phyloP scores from a whole-genome alignment of 2,329 filamentous ascomycete genomes.

The Myriosclerotinia scirpicola region DNA sequence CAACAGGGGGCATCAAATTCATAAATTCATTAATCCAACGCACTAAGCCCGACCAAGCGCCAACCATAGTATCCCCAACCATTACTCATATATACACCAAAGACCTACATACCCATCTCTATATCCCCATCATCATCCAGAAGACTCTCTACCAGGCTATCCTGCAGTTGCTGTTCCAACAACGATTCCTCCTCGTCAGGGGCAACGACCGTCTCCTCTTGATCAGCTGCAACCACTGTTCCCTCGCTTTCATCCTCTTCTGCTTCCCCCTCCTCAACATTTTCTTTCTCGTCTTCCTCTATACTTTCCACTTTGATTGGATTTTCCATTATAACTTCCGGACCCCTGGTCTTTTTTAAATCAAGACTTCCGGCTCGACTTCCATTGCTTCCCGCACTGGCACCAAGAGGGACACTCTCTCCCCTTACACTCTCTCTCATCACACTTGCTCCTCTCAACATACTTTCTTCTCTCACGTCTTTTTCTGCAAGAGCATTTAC shows the following conservation, averaged over 20 bases:
- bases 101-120: conserved; percentile 21
- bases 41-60: conserved; percentile 34
- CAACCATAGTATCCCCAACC: neutral
- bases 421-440: conserved; percentile 17
- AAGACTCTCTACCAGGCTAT: conserved; percentile 20
- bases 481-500: conserved; percentile 55
- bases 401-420: neutral
- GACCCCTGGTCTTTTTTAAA: conserved; percentile 9
- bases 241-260: conserved; percentile 13
- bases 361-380: conserved; percentile 4
- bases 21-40: conserved; percentile 14
- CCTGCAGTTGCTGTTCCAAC: conserved; percentile 12
- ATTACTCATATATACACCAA: conserved; percentile 2
- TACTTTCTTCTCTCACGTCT: conserved; percentile 29
- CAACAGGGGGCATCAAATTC: neutral
- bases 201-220: neutral
- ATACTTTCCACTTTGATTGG: conserved; percentile 3
- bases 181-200: conserved; percentile 9
- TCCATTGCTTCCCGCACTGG: neutral
- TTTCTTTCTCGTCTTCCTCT: neutral
- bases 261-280: neutral
- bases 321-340: conserved; percentile 12
- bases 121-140: conserved; percentile 24
- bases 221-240: conserved; percentile 7
- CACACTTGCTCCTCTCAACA: conserved; percentile 15